Percentiles rank a stretch among this genome's conserved stretches.
Conservation (phyloP, 2,329 filamentous ascomycete genomes). For the Rhynchosporium graminicola region DNA sequence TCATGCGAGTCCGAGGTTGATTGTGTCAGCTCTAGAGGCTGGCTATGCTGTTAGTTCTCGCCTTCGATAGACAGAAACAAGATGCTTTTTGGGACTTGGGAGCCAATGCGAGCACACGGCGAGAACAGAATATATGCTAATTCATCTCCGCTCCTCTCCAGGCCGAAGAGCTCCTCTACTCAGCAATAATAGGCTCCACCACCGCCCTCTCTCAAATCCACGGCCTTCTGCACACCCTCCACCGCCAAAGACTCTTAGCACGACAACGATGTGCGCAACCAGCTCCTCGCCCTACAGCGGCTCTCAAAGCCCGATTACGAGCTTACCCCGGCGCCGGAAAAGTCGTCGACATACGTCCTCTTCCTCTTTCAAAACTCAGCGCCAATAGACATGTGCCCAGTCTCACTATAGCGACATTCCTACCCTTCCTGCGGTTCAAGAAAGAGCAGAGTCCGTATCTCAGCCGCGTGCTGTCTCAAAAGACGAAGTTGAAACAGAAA, state of each 20-base stretch:
- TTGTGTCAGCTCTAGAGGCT: conserved; percentile 62
- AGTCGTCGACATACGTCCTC: conserved; percentile 53
- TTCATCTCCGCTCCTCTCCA: conserved; percentile 8
- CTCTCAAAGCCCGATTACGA: conserved; percentile 18
- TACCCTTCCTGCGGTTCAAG: conserved; percentile 65
- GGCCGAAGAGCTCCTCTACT: conserved; percentile 37
- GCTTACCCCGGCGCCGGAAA: conserved; percentile 43
- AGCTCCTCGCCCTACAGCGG: conserved; percentile 24
- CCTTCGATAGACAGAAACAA: too few relatives aligned
- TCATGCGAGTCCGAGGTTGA: conserved; percentile 59
- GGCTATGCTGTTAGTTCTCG: conserved; percentile 61
- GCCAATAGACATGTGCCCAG: conserved; percentile 59
- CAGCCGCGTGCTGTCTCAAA: conserved; percentile 57
- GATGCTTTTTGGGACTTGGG: background rate
- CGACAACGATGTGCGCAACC: conserved; percentile 13
- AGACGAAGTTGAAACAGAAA: conserved; percentile 47
- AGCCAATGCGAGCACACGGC: background rate
- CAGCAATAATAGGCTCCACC: conserved; percentile 31
- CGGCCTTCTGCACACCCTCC: conserved; percentile 38
- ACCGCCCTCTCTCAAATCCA: conserved; percentile 36
- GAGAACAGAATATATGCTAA: conserved; percentile 3
- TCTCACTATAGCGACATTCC: conserved; percentile 51
- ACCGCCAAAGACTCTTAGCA: conserved; percentile 7
- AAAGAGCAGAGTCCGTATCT: conserved; percentile 66
- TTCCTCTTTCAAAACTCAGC: conserved; percentile 50